phyloP scores from a whole-genome alignment of 2,329 filamentous ascomycete species.

The Biscogniauxia mediterranea region DNA sequence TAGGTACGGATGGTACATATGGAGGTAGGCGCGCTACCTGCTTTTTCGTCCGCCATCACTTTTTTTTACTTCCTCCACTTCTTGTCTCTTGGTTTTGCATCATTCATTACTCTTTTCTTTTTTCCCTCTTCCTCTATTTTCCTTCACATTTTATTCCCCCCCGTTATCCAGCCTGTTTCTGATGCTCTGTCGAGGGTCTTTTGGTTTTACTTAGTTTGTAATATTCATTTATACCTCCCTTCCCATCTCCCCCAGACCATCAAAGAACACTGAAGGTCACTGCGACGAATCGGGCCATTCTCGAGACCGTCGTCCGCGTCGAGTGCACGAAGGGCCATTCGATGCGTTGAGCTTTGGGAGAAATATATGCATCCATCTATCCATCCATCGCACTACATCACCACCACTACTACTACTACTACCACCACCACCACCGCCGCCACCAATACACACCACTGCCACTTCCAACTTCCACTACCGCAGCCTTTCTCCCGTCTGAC shows the following conservation, averaged over 20 bases:
- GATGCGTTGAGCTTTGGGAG: not conserved
- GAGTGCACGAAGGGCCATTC: not conserved
- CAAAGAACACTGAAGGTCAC: too few species aligned
- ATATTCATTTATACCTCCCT: not conserved
- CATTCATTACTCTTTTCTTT: not conserved
- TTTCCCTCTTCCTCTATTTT: not conserved
- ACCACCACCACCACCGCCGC: too few species aligned
- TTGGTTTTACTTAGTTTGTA: not conserved
- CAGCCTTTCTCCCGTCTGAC: not conserved
- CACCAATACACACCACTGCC: too few species aligned
- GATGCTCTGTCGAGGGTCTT: not conserved
- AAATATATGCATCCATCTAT: not conserved
- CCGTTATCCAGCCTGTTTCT: not conserved
- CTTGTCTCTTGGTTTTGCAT: not conserved
- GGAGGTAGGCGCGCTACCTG: not conserved
- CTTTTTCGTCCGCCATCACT: not conserved
- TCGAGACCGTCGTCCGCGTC: not conserved
- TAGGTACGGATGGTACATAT: not conserved
- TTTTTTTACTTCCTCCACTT: not conserved
- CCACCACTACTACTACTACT: too few species aligned
- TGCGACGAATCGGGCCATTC: not conserved
- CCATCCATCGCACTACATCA: too few species aligned
- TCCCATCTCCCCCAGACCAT: too few species aligned
- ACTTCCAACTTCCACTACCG: too few species aligned
- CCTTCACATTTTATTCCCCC: not conserved